Conservation (phyloP, 306 rosid species). For the Purshia tridentata region DNA sequence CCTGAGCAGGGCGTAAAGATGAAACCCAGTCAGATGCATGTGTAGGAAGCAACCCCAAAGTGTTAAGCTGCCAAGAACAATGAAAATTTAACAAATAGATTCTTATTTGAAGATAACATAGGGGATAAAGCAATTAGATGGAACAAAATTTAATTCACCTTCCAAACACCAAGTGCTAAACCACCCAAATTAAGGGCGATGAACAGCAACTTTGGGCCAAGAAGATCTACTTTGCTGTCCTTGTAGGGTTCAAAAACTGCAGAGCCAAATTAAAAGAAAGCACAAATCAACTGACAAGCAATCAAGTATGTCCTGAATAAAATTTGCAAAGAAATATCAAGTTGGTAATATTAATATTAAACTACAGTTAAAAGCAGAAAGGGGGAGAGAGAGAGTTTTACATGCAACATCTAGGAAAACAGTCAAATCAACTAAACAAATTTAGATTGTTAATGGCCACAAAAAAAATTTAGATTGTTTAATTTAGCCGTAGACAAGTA, state of each 20-base stretch:
- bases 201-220: constrained; percentile 85
- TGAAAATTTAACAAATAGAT: background rate
- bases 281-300: background rate
- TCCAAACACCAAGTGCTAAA: constrained; percentile 76
- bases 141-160: constrained; percentile 32
- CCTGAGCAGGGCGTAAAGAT: constrained; percentile 91
- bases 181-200: constrained; percentile 95
- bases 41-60: constrained; percentile 94
- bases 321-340: background rate
- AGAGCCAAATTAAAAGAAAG: constrained; percentile 9
- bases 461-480: background rate
- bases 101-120: background rate
- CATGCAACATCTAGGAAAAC: background rate
- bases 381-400: background rate
- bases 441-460: background rate
- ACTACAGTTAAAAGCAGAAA: background rate
- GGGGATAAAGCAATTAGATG: background rate
- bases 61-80: constrained; percentile 66
- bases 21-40: constrained; percentile 99
- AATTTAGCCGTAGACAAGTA: background rate
- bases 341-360: background rate
- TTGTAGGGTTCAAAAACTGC: constrained; percentile 99
- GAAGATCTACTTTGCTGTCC: constrained; percentile 89
- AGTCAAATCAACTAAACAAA: background rate
- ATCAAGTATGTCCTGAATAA: background rate